phyloP scores from a whole-genome alignment of 768 basidiomycete species.

The Trametopsis cervina region DNA sequence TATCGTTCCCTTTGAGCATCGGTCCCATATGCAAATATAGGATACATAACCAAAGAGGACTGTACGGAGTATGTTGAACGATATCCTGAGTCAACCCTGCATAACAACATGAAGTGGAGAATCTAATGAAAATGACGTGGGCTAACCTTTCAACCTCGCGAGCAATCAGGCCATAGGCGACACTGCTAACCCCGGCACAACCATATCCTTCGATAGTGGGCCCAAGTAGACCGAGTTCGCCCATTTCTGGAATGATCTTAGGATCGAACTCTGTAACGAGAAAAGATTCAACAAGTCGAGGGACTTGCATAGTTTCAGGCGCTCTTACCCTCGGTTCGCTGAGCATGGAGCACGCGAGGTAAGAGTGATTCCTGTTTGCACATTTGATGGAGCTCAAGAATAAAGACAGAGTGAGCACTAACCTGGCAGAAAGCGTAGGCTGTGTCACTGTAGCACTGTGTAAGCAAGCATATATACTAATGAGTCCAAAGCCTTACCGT shows the following conservation, averaged over 20 bases:
- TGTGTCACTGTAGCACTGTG: constrained; percentile 50
- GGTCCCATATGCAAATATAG: constrained; percentile 81
- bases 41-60: constrained; percentile 95
- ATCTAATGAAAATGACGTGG: neutral
- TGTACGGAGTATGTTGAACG: constrained; percentile 94
- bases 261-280: constrained; percentile 60
- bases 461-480: no score
- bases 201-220: constrained; percentile 92
- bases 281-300: neutral
- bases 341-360: constrained; percentile 85
- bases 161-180: constrained; percentile 91
- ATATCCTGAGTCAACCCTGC: constrained; percentile 92
- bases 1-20: constrained; percentile 89
- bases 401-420: no score
- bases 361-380: constrained; percentile 74
- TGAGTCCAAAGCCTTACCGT: constrained; percentile 41
- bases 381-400: no score
- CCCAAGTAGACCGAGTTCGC: constrained; percentile 82
- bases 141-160: constrained; percentile 84
- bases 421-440: constrained; percentile 78
- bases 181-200: constrained; percentile 86
- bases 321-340: constrained; percentile 76
- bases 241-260: constrained; percentile 83
- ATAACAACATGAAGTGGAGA: constrained; percentile 2
- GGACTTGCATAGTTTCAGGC: neutral